A percentile compares a stretch with the other conserved stretches of the same genome.
phyloP scores from a whole-genome alignment of 495 filamentous ascomycete genomes.

The Tuber umbilicatum region DNA sequence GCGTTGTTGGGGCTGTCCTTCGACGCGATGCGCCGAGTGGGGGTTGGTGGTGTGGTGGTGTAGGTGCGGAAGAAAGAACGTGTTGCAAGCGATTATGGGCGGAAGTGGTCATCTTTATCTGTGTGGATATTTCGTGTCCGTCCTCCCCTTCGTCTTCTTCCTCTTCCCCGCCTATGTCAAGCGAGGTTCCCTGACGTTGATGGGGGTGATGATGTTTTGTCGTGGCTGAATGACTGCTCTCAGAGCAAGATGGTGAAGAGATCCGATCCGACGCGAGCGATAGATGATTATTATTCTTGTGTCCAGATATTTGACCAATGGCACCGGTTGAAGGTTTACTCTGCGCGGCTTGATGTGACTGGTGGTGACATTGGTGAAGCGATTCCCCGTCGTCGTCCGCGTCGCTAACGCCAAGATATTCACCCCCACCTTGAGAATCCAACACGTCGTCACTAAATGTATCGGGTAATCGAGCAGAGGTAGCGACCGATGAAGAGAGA shows the following conservation, averaged over 20 bases:
- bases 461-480: conserved; percentile 8
- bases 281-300: not conserved
- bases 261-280: not conserved
- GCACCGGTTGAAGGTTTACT: not conserved
- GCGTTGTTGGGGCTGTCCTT: conserved; percentile 30
- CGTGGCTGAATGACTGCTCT: not conserved
- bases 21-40: conserved; percentile 12
- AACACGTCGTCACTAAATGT: conserved; percentile 36
- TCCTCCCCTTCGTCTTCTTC: not conserved
- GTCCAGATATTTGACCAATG: not conserved
- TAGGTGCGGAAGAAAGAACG: conserved; percentile 28
- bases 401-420: conserved; percentile 29
- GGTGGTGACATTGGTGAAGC: not conserved
- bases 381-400: conserved; percentile 20
- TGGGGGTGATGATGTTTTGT: not conserved
- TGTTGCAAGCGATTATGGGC: conserved; percentile 39
- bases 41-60: not conserved
- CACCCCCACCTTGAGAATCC: conserved; percentile 26
- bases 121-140: not conserved
- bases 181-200: not conserved
- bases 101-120: conserved; percentile 35
- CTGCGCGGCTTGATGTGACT: not conserved
- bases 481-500: not conserved
- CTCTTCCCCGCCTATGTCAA: not conserved
- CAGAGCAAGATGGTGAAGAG: not conserved